These are phyloP conservation scores for Beta corolliflora DNA, from an alignment of 179 eudicot genomes.

Conservation along the genomic window DNA sequence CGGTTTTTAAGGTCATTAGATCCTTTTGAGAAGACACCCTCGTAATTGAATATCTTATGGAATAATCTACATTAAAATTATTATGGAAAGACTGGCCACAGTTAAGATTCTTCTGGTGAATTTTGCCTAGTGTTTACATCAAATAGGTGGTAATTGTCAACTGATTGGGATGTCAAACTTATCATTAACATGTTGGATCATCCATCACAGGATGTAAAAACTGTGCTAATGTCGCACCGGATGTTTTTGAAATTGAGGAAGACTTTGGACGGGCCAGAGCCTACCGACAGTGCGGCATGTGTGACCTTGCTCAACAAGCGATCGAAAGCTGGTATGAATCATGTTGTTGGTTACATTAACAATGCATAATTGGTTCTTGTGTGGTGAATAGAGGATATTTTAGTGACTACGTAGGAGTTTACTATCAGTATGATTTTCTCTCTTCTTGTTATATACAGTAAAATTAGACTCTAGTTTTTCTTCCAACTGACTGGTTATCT, in stretches of 20 bases:
- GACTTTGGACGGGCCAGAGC: conserved; percentile 96
- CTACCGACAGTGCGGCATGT: conserved; percentile 60
- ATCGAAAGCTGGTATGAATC: conserved; percentile 83
- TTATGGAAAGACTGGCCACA: too few relatives aligned
- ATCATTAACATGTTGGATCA: conserved; percentile 2
- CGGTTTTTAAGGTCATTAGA: too few relatives aligned
- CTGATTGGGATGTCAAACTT: not conserved
- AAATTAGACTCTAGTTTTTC: not conserved
- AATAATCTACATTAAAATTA: too few relatives aligned
- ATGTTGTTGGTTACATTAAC: not conserved
- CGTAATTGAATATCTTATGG: too few relatives aligned
- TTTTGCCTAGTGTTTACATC: too few relatives aligned
- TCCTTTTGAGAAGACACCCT: too few relatives aligned
- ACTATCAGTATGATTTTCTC: not conserved
- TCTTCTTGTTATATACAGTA: not conserved
- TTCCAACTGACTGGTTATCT: conserved; percentile 1
- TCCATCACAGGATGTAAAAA: conserved; percentile 76
- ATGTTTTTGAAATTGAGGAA: conserved; percentile 84
- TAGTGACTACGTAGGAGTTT: not conserved
- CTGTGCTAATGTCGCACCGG: conserved; percentile 81
- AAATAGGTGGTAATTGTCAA: too few relatives aligned
- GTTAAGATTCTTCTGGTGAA: too few relatives aligned
- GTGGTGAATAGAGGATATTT: not conserved
- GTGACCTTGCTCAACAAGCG: conserved; percentile 75
- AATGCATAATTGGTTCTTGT: not conserved